Evolutionary conservation across 2,329 filamentous ascomycete genomes (phyloP), one percentile per base, ranked within the genome.

Genomic region (Fusarium virguliforme): DNA sequence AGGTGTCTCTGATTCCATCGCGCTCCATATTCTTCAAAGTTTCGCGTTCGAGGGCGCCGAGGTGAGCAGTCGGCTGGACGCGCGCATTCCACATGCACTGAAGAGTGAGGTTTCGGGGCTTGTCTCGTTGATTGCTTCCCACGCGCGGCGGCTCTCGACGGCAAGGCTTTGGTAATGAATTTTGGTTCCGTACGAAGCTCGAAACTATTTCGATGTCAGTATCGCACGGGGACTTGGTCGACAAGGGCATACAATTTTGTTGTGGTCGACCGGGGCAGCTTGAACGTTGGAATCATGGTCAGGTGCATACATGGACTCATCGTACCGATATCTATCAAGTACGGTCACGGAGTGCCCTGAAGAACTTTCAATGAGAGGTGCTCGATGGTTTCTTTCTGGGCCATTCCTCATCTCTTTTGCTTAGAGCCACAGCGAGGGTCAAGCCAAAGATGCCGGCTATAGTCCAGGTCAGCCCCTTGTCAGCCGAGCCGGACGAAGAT

Each of bases 101-200:
- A 54, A 54, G 50, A 54, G 50, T 15, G 50, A 1, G 0, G 10
- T 30, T 4, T 50, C 46, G 3, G 8, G 7, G 18, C 18, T 53
- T 8, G 3, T n/a, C 30, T 37, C 22, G 13, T 54, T 37, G 22
- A 57, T 43, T 22, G 24, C 26, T 37, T 32, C 54, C 54, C 54
- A 57, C 2, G 26, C 26, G 1, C 15, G 35, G 15, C 54, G 54
- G 6, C 54, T 57, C 28, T 57, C 37, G n/a, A 57, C 1, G 1
- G 54, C 54, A 24, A 57, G 54, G 7, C 54, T 37, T 24, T 57
- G 26, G 4, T 57, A 57, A 38, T 57, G 54, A 18, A 43, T 24
- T n/a, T 41, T 57, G 7, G 54, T 57, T 30, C 54, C 54, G 7
- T 57, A 57, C 3, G 54, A 57, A 8, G 54, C 54, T 18, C 54